phyloP scores from a whole-genome alignment of 192 early-diverging fungal species.

The Gaertneriomyces sp. region DNA sequence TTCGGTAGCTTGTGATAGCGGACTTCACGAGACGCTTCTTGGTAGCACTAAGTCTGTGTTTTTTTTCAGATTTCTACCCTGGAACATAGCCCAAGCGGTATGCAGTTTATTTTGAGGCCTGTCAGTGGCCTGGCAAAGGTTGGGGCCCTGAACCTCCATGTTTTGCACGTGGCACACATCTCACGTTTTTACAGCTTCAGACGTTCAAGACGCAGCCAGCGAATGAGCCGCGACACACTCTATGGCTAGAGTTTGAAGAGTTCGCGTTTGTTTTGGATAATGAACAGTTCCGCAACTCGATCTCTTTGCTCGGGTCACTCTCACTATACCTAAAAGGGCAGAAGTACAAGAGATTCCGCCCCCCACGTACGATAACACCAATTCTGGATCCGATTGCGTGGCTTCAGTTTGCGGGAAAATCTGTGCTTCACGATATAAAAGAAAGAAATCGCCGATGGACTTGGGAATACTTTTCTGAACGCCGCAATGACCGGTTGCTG shows the following conservation, averaged over 20 bases:
- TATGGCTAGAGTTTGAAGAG: conserved; percentile 71
- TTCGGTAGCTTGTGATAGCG: conserved; percentile 19
- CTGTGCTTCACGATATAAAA: conserved; percentile 80
- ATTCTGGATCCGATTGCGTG: conserved; percentile 79
- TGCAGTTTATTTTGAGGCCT: conserved; percentile 86
- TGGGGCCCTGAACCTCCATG: neutral
- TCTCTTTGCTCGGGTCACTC: conserved; percentile 78
- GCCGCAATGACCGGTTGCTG: conserved; percentile 70
- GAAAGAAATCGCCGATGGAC: conserved; percentile 80
- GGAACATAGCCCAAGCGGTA: conserved; percentile 54
- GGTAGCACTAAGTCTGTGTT: neutral
- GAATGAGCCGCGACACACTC: conserved; percentile 20
- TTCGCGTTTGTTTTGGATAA: conserved; percentile 87
- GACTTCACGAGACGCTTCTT: too few species aligned
- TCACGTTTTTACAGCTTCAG: neutral
- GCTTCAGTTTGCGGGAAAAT: conserved; percentile 58
- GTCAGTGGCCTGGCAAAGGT: conserved; percentile 84
- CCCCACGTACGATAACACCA: conserved; percentile 76
- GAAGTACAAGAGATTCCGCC: conserved; percentile 80
- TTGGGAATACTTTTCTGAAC: conserved; percentile 76
- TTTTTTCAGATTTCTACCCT: conserved; percentile 55
- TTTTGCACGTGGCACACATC: neutral
- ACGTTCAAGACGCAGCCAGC: conserved; percentile 19
- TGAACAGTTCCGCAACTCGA: conserved; percentile 78
- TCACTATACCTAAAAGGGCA: conserved; percentile 75